Evolutionary conservation across 345 rosid species (phyloP), one percentile per base, ranked within the genome.

Genomic region (Brassica incana): DNA sequence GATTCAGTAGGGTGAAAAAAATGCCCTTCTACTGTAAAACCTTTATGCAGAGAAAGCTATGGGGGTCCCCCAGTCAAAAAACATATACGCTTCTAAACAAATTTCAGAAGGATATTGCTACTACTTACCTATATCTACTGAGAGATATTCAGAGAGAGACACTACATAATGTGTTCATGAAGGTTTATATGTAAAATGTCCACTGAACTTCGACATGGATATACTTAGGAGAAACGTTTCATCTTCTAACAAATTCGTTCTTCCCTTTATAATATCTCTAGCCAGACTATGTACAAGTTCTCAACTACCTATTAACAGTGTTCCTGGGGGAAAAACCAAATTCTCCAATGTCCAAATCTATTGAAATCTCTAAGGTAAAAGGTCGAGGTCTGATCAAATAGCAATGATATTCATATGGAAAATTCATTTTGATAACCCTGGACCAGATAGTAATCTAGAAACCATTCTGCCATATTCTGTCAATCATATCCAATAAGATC

Each of bases 281-380:
- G 38, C 48, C 58, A 54, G 69, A 15, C 52, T 16, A 16, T 56
- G 33, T 61, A 69, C 60, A 36, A 69, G 33, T 77, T 77, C 32
- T 60, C 74, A 69, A 60, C 68, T 59, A 77, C 67, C 35, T 59
- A n/a, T 32, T 68, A 68, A 16, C 66, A 40, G 9, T 64, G 50
- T 36, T 56, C 67, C 15, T 54, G 40, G 27, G 23, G 63, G 2
- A 7, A 40, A 36, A 5, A 67, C 8, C 6, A 20, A 33, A 38
- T 38, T 67, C 58, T 67, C 18, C 71, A 18, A 8, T 40, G 18
- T 40, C 32, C 71, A 40, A 25, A 50, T 65, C 66, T 35, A 56
- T 56, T 56, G 58, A 67, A 25, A 75, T 56, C 29, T 67, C 38
- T 23, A 15, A 54, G 36, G n/a, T 65, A 66, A 43, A 73, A 73